Evolutionary conservation across 176 grass and related monocot genomes (phyloP).

Genomic region (Bromus sterilis): DNA sequence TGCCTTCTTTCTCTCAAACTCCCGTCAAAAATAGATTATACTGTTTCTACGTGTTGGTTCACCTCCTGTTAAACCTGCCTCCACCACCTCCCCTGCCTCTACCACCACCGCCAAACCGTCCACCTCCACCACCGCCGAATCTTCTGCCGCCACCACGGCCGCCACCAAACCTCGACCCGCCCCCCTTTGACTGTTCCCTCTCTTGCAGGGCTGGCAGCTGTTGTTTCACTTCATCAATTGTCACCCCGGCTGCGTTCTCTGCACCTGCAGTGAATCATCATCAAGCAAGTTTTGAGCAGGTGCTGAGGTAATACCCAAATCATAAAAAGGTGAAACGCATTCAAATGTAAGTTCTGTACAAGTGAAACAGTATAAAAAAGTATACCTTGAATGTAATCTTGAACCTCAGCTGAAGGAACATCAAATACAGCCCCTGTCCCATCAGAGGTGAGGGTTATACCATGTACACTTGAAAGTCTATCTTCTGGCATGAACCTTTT

Average conservation of each 20-base stretch:
- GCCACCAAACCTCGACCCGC: background rate
- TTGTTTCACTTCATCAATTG: slow-evolving; percentile 62
- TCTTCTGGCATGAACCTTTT: slow-evolving; percentile 89
- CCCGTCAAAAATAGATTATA: slow-evolving; percentile 16
- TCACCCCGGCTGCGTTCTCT: slow-evolving; percentile 52
- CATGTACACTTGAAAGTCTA: slow-evolving; percentile 60
- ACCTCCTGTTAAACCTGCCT: slow-evolving; percentile 60
- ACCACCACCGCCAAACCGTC: slow-evolving; percentile 26
- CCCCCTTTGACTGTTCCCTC: slow-evolving; percentile 44
- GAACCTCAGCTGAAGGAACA: slow-evolving; percentile 77
- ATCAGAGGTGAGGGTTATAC: slow-evolving; percentile 67
- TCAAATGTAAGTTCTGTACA: background rate
- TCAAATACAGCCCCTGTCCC: slow-evolving; percentile 86
- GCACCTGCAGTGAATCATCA: slow-evolving; percentile 24
- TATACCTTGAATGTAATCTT: slow-evolving; percentile 72
- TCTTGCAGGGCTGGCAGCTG: slow-evolving; percentile 80
- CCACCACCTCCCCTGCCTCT: slow-evolving; percentile 45
- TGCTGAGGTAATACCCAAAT: background rate
- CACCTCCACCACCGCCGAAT: slow-evolving; percentile 32
- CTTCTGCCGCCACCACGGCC: slow-evolving; percentile 37
- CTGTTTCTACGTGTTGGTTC: background rate
- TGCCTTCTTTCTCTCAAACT: background rate
- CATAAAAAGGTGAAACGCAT: background rate
- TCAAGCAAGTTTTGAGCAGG: background rate
- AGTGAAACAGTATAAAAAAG: background rate